Base-by-base conservation (phyloP, 2,329 filamentous ascomycete species). In the Hymenoscyphus fraxineus region DNA sequence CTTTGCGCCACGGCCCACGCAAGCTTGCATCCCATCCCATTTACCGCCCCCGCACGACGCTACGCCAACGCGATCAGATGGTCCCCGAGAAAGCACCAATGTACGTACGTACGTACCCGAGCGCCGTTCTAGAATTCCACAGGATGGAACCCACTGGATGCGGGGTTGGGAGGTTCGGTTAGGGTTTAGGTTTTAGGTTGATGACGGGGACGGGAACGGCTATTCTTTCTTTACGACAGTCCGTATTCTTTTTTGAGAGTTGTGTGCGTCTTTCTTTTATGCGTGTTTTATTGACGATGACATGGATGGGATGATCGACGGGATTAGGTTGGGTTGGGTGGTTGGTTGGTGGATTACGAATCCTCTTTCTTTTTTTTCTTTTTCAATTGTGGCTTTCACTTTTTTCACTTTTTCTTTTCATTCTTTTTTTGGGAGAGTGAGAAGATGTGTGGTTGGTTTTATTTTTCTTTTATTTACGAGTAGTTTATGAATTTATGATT, bases 1-100 rank as follows among this genome's bases (percentile, higher is more conserved):
- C 6, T 35, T 35, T 35, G 35, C 35, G 35, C 35, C 35, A 35
- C 35, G 13, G 22, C 68, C 61, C 64, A 65, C 66, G 66, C 71
- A 72, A 69, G 68, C 68, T 70, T 72, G 70, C 66, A 67, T 61
- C 63, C 65, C 66, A 12, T 38, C 13, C 12, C 55, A 39, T 27
- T 27, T 27, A 27, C 27, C 27, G 27, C 27, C 27, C 27, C 27
- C 2, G 31, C n/a, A n/a, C 16, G n/a, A 19, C 38, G 38, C 32
- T 38, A 58, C 56, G 38, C 56, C 4, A 32, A 35, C 27, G 55
- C 1, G 32, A 38, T 3, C 3, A 57, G 22, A 31, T 32, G 19
- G 22, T 31, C 10, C 27, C 35, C 56, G 56, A 35, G 38, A 38
- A 35, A 39, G 27, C 13, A 22, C 31, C 15, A 51, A 19, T 47